Base-by-base conservation (phyloP, 257 asterid species). In the Fraxinus pennsylvanica region DNA sequence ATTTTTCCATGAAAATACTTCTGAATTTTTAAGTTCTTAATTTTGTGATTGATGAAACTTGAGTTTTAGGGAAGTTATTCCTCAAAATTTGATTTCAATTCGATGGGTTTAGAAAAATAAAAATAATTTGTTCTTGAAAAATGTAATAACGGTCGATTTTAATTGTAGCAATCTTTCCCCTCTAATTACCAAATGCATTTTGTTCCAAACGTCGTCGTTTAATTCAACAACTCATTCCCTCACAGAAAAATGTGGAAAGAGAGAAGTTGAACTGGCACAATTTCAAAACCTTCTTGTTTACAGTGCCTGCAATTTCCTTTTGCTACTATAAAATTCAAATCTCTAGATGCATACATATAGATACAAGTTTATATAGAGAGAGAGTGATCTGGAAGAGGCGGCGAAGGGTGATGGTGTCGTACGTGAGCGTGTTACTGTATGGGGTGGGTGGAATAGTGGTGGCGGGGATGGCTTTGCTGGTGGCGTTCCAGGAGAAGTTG, bases 381-480 rank as follows among this genome's bases (percentile, higher is more conserved):
- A 76, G 38, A 73, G 77, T 81, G 45, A 50, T 57, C 80, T 30
- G 85, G 80, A 71, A 68, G 78, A 82, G 81, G 73, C 82, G 59
- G 47, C 75, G 32, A 33, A 32, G 33, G 68, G 21, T 14, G 45
- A 96, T 93, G 97, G 97, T 91, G 86, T 91, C 97, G 76, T 92
- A 86, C 91, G 81, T 84, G 87, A 83, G 87, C 90, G 82, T 81
- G 14, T 57, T 96, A 82, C 76, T 92, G 59, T 93, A 89, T 72
- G 97, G 98, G 78, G 94, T 89, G 54, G 99, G 98, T 72, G 98
- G 98, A 54, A 86, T 96, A 76, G 92, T 89, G 85, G 90, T 89
- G 84, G 97, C 97, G 14, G 97, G 97, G 36, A 87, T 93, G 97
- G 98, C 99, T 54, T 73, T 96, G 27, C 91, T 96, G 77, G 99